A percentile compares a stretch with the other conserved stretches of the same genome.
Evolutionary conservation across 2,329 filamentous ascomycete species (phyloP).

Genomic region (Blastomyces emzantsi): DNA sequence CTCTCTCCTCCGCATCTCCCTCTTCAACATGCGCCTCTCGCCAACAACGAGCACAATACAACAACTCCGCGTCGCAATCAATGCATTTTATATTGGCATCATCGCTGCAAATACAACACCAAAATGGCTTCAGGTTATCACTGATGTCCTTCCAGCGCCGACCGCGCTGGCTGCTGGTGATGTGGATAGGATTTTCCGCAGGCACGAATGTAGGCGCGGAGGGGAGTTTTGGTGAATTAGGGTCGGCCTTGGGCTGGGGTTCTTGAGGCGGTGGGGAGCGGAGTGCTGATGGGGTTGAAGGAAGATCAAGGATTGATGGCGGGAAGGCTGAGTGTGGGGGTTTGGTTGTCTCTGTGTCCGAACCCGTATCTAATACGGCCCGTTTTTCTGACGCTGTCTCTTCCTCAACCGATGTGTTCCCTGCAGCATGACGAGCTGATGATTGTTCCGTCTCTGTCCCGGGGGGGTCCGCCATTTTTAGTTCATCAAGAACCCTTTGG

Average conservation of each 20-base stretch:
- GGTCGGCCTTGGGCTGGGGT: slow-evolving; percentile 11
- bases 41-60: slow-evolving; percentile 75
- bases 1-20: slow-evolving; percentile 61
- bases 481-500: slow-evolving; percentile 24
- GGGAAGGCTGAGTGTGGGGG: neutral
- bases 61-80: slow-evolving; percentile 56
- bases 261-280: slow-evolving; percentile 13
- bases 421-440: neutral
- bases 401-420: neutral
- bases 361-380: neutral
- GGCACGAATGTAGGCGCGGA: slow-evolving; percentile 19
- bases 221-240: slow-evolving; percentile 19
- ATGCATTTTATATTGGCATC: slow-evolving; percentile 64
- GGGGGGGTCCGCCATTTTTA: slow-evolving; percentile 10
- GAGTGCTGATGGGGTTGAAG: slow-evolving; percentile 11
- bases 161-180: slow-evolving; percentile 15
- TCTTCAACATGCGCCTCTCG: slow-evolving; percentile 66
- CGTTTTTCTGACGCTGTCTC: neutral
- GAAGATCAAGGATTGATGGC: slow-evolving; percentile 5
- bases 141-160: slow-evolving; percentile 24
- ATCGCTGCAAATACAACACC: slow-evolving; percentile 76
- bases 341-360: neutral
- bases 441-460: neutral
- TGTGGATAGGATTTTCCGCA: slow-evolving; percentile 10
- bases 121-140: slow-evolving; percentile 60